These are phyloP conservation scores for Nitzschia inconspicua DNA, from an alignment of 108 stramenopile genomes.

Conservation along the genomic window DNA sequence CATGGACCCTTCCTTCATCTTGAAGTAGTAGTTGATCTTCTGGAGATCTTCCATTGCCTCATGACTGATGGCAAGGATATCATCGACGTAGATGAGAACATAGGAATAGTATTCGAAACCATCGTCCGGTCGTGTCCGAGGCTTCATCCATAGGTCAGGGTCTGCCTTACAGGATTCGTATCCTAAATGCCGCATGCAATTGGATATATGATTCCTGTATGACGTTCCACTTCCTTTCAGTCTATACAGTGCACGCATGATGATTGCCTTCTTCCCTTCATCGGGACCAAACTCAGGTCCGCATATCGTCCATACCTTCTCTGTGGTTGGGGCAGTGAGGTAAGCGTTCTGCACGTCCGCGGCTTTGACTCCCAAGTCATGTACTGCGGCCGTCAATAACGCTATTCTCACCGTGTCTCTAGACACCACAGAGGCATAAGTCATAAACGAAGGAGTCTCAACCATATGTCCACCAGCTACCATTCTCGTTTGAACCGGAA, in stretches of 20 bases:
- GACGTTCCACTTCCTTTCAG: conserved; percentile 1
- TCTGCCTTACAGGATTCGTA: neutral
- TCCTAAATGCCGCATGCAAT: conserved; percentile 4
- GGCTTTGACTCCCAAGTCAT: conserved; percentile 7
- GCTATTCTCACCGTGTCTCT: conserved; percentile 18
- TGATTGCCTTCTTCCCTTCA: conserved; percentile 18
- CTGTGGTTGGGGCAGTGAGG: conserved; percentile 11
- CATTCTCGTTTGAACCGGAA: conserved; percentile 30
- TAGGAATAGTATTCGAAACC: no score
- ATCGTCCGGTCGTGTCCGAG: no score
- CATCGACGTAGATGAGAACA: no score
- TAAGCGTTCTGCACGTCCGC: conserved; percentile 36
- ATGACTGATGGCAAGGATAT: no score
- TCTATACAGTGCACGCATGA: conserved; percentile 31
- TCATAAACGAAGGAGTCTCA: neutral
- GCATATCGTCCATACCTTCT: conserved; percentile 9
- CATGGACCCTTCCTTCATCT: conserved; percentile 35
- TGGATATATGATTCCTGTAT: neutral
- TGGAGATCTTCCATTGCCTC: conserved; percentile 4
- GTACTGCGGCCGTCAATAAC: conserved; percentile 19
- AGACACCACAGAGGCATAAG: conserved; percentile 7
- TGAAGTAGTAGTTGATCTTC: conserved; percentile 37
- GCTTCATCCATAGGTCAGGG: neutral
- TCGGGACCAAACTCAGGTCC: conserved; percentile 16
- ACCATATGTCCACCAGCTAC: conserved; percentile 48